phyloP scores from a whole-genome alignment of 257 asterid species.

The Cordia subcordata region DNA sequence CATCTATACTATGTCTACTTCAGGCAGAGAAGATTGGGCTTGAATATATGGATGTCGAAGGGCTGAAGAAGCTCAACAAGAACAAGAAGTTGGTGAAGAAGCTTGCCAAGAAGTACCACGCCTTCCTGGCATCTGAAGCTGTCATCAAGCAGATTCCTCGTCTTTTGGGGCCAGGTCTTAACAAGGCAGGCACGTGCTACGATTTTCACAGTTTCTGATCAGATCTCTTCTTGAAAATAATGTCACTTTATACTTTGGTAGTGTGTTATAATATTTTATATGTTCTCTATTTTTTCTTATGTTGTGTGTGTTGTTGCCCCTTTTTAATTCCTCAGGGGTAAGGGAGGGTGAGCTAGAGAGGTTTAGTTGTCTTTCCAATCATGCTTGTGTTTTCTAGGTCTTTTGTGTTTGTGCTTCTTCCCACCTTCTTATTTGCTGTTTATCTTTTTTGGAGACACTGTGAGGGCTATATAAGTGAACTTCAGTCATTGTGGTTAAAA shows the following conservation, averaged over 20 bases:
- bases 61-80: slow-evolving; percentile 30
- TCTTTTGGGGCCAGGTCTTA: slow-evolving; percentile 35
- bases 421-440: no score
- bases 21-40: slow-evolving; percentile 31
- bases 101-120: slow-evolving; percentile 36
- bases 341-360: no score
- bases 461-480: no score
- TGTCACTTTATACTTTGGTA: not conserved
- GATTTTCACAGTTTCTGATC: not conserved
- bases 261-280: not conserved
- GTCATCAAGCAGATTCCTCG: slow-evolving; percentile 38
- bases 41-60: slow-evolving; percentile 34
- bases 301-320: not conserved
- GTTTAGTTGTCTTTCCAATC: no score
- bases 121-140: slow-evolving; percentile 37
- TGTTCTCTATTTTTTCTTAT: not conserved
- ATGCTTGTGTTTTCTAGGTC: no score
- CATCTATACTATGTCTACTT: not conserved
- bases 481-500: no score
- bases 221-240: no score
- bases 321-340: no score
- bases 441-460: no score
- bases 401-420: no score
- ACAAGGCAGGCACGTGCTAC: slow-evolving; percentile 33
- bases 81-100: slow-evolving; percentile 33